A percentile compares a stretch with the other conserved stretches of the same genome.
These are phyloP conservation scores for Phytophthora lateralis DNA, from an alignment of 352 stramenopile genomes.

Conservation along the genomic window DNA sequence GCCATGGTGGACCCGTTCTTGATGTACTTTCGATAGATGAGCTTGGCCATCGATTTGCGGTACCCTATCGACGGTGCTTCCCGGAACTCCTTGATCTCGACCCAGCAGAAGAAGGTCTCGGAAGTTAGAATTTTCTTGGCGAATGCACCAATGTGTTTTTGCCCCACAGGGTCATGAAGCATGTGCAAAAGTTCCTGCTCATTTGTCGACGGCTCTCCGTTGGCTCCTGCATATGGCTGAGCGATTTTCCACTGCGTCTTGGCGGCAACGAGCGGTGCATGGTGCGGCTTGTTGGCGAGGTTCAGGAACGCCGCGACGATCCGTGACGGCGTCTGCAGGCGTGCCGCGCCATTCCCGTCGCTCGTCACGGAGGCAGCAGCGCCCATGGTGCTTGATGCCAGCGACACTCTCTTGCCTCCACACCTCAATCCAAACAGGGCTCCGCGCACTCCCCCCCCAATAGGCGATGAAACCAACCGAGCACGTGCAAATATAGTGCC, in stretches of 20 bases:
- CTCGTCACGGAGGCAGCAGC: conserved; percentile 50
- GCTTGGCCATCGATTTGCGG: conserved; percentile 75
- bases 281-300: conserved; percentile 66
- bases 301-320: conserved; percentile 57
- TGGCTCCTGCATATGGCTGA: conserved; percentile 49
- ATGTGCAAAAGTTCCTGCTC: conserved; percentile 75
- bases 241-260: conserved; percentile 85
- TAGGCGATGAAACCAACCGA: conserved; percentile 28
- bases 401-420: neutral
- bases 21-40: conserved; percentile 89
- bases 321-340: conserved; percentile 54
- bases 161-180: conserved; percentile 77
- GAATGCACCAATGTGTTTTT: conserved; percentile 82
- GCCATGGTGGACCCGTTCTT: conserved; percentile 76
- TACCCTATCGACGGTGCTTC: conserved; percentile 70
- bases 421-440: conserved; percentile 5
- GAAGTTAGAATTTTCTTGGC: conserved; percentile 86
- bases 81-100: conserved; percentile 85
- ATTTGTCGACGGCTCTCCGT: conserved; percentile 54
- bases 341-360: conserved; percentile 15
- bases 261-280: conserved; percentile 69
- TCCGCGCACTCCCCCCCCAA: neutral
- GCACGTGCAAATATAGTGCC: conserved; percentile 21
- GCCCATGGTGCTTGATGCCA: conserved; percentile 24
- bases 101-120: conserved; percentile 88